Evolutionary conservation across 495 filamentous ascomycete genomes (phyloP).

Genomic region (Corynascus novoguineensis): DNA sequence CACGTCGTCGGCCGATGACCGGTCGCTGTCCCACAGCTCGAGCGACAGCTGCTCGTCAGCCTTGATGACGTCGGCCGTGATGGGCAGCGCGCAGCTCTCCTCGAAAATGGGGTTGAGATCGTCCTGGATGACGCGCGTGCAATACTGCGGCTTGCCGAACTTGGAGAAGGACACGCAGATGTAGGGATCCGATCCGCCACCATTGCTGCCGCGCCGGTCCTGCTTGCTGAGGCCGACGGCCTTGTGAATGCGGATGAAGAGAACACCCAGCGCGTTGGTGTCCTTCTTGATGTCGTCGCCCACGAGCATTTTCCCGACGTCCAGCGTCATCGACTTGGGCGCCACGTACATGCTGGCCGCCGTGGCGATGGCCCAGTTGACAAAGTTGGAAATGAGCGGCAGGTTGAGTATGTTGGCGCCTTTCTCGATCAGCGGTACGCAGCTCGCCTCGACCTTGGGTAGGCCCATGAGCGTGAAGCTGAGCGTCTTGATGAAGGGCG

Average conservation of each 20-base stretch:
- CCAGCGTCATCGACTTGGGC: slow-evolving; percentile 91
- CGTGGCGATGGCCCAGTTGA: slow-evolving; percentile 89
- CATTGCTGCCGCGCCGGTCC: slow-evolving; percentile 72
- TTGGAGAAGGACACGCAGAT: slow-evolving; percentile 68
- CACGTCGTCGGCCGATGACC: slow-evolving; percentile 83
- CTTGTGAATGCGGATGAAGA: slow-evolving; percentile 88
- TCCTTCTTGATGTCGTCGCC: slow-evolving; percentile 91
- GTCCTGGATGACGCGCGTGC: slow-evolving; percentile 89
- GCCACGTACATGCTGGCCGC: slow-evolving; percentile 88
- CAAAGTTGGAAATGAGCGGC: slow-evolving; percentile 90
- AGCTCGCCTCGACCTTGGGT: slow-evolving; percentile 84
- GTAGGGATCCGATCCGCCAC: slow-evolving; percentile 91
- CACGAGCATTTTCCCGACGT: slow-evolving; percentile 81
- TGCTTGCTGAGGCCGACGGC: slow-evolving; percentile 87
- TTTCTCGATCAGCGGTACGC: slow-evolving; percentile 80
- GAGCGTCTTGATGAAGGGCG: slow-evolving; percentile 84
- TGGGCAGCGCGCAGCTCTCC: slow-evolving; percentile 79
- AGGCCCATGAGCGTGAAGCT: slow-evolving; percentile 92
- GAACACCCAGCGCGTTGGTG: slow-evolving; percentile 71
- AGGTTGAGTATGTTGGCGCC: slow-evolving; percentile 90
- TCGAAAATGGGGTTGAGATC: slow-evolving; percentile 92
- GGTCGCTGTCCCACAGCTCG: slow-evolving; percentile 92
- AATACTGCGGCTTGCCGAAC: slow-evolving; percentile 97
- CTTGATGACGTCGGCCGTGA: slow-evolving; percentile 84
- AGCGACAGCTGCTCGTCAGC: slow-evolving; percentile 87